These are phyloP conservation scores for Scolecobasidium constrictum DNA, from an alignment of 2,329 filamentous ascomycete species.

Conservation along the genomic window DNA sequence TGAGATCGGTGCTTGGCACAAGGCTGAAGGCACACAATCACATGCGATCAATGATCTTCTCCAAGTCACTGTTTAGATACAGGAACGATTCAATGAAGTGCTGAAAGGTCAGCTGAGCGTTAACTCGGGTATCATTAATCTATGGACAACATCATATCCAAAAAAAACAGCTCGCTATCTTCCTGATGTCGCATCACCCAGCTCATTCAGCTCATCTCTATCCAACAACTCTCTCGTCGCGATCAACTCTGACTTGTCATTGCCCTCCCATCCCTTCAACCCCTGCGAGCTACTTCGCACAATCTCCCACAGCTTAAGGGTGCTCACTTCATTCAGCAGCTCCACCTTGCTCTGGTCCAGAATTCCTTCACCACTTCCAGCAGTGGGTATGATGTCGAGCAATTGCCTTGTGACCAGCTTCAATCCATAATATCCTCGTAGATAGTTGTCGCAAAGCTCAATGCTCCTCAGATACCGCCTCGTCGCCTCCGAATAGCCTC, in stretches of 20 bases:
- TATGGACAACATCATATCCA: too few species aligned
- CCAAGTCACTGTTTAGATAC: too few species aligned
- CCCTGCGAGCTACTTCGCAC: conserved; percentile 50
- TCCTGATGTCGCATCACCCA: background rate
- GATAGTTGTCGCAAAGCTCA: conserved; percentile 85
- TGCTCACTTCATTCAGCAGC: conserved; percentile 61
- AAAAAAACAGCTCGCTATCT: too few species aligned
- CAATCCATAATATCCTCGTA: conserved; percentile 86
- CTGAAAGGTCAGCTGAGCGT: too few species aligned
- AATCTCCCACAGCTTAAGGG: conserved; percentile 65
- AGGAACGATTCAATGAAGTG: too few species aligned
- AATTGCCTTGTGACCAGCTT: conserved; percentile 49
- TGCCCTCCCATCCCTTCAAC: conserved; percentile 61
- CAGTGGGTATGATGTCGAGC: conserved; percentile 17
- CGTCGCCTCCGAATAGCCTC: conserved; percentile 58
- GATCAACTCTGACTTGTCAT: conserved; percentile 58
- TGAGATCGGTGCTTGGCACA: too few species aligned
- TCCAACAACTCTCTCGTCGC: conserved; percentile 59
- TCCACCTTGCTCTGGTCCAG: conserved; percentile 36
- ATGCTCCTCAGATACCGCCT: conserved; percentile 83
- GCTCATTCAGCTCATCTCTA: conserved; percentile 22
- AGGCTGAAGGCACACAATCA: too few species aligned
- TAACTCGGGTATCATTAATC: too few species aligned
- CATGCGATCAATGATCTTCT: too few species aligned
- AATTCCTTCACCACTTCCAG: conserved; percentile 14